phyloP scores from a whole-genome alignment of 1,139 yeast species.

The Magnusiomyces magnusii region DNA sequence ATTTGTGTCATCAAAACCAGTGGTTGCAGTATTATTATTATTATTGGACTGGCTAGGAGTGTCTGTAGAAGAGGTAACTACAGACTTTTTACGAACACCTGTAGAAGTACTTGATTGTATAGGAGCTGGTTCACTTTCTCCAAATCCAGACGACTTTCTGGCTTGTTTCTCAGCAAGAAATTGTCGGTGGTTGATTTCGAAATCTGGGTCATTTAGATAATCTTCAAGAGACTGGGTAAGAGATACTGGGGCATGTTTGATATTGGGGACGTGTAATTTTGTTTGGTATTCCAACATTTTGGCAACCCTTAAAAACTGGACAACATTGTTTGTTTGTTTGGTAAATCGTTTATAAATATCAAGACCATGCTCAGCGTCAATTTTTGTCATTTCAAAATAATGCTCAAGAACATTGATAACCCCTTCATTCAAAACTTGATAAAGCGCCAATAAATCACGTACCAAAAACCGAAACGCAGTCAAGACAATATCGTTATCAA shows the following conservation, averaged over 20 bases:
- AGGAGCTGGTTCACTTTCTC: slow-evolving; percentile 13
- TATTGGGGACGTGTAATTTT: slow-evolving; percentile 87
- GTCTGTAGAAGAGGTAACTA: not conserved
- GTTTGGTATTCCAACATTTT: slow-evolving; percentile 83
- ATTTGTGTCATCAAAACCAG: not conserved
- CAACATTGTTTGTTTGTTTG: slow-evolving; percentile 79
- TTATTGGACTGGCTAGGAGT: slow-evolving; percentile 1
- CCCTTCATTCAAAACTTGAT: slow-evolving; percentile 90
- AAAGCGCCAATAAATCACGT: slow-evolving; percentile 73
- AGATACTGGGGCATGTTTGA: slow-evolving; percentile 97
- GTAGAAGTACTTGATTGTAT: slow-evolving; percentile 8
- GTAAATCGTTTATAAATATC: slow-evolving; percentile 79
- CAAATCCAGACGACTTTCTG: slow-evolving; percentile 23
- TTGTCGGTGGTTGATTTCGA: slow-evolving; percentile 70
- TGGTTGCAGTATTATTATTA: not conserved
- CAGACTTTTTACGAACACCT: not conserved
- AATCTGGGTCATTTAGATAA: slow-evolving; percentile 78
- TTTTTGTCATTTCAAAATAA: slow-evolving; percentile 82
- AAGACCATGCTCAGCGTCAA: slow-evolving; percentile 82
- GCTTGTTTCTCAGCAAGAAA: slow-evolving; percentile 59
- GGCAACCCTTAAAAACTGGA: slow-evolving; percentile 79
- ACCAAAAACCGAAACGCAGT: slow-evolving; percentile 83
- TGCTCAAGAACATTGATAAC: slow-evolving; percentile 89
- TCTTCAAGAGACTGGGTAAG: slow-evolving; percentile 84
- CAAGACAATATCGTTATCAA: slow-evolving; percentile 73